These are phyloP conservation scores for Ganoderma multipileum DNA, from an alignment of 1,284 basidiomycete genomes.

Conservation along the genomic window DNA sequence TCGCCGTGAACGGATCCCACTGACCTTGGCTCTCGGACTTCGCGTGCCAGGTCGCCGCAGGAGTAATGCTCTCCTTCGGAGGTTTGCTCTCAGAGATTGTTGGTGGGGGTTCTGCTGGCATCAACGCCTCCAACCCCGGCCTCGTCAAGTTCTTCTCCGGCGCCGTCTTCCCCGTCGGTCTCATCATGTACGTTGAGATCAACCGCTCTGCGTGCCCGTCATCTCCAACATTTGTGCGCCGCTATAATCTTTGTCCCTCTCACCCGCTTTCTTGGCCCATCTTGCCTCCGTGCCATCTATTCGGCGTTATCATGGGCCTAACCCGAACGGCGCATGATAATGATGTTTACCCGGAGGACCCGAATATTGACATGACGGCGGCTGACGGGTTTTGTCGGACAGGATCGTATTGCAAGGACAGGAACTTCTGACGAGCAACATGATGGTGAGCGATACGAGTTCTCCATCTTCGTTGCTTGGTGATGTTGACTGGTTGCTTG, in stretches of 20 bases:
- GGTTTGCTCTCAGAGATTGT: slow-evolving; percentile 69
- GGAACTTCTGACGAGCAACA: slow-evolving; percentile 77
- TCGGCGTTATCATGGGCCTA: not conserved
- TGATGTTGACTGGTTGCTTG: not conserved
- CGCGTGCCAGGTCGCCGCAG: slow-evolving; percentile 62
- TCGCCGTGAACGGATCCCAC: not conserved
- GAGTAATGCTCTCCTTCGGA: slow-evolving; percentile 76
- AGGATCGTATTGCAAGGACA: slow-evolving; percentile 78
- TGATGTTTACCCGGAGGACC: not conserved
- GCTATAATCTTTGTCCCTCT: not conserved
- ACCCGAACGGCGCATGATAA: not conserved
- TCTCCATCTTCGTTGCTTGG: not conserved
- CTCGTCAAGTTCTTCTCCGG: slow-evolving; percentile 70
- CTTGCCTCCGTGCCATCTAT: not conserved
- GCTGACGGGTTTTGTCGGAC: not conserved
- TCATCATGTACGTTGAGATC: slow-evolving; percentile 65
- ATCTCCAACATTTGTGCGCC: not conserved
- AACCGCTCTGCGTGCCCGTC: not conserved
- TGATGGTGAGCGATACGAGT: slow-evolving; percentile 60
- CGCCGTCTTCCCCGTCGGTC: slow-evolving; percentile 76
- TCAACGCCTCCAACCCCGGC: slow-evolving; percentile 65
- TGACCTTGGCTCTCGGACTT: not conserved
- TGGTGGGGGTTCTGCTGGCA: slow-evolving; percentile 60
- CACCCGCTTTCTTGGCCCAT: not conserved
- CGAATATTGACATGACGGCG: slow-evolving; percentile 15